A percentile compares a stretch with the other conserved stretches of the same genome.
Evolutionary conservation across 345 rosid species (phyloP).

Genomic region (Kernera saxatilis): DNA sequence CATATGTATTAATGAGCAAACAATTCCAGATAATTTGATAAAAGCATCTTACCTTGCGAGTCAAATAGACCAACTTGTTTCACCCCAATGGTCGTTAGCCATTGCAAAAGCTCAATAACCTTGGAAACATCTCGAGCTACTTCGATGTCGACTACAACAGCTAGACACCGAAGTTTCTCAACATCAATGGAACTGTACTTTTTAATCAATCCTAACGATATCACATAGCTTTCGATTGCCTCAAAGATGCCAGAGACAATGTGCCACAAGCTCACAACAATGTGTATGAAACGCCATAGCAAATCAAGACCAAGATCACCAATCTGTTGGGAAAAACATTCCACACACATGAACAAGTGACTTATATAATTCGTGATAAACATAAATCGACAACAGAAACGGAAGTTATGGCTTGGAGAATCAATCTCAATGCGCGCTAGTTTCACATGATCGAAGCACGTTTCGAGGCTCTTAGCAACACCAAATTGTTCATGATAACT

Average conservation of each 20-base stretch:
- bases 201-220: conserved; percentile 50
- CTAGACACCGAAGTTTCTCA: conserved; percentile 55
- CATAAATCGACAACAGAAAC: not conserved
- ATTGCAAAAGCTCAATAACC: conserved; percentile 57
- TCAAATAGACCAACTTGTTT: conserved; percentile 74
- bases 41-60: conserved; percentile 47
- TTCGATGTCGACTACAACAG: conserved; percentile 63
- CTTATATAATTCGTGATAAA: not conserved
- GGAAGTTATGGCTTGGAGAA: not conserved
- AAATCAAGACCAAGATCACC: conserved; percentile 35
- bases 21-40: not conserved
- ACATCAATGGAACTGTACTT: conserved; percentile 42
- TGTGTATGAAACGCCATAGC: conserved; percentile 66
- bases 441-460: not conserved
- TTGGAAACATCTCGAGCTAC: conserved; percentile 30
- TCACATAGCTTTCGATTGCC: conserved; percentile 51
- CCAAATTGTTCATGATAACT: not conserved
- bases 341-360: not conserved
- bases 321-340: conserved; percentile 38
- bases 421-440: not conserved
- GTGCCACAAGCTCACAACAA: conserved; percentile 51
- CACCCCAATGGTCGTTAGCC: conserved; percentile 58
- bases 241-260: conserved; percentile 31
- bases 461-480: not conserved
- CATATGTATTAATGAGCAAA: not conserved